A percentile compares a stretch with the other conserved stretches of the same genome.
Conservation (phyloP, 2,329 filamentous ascomycete species). For the Fusarium heterosporum region DNA sequence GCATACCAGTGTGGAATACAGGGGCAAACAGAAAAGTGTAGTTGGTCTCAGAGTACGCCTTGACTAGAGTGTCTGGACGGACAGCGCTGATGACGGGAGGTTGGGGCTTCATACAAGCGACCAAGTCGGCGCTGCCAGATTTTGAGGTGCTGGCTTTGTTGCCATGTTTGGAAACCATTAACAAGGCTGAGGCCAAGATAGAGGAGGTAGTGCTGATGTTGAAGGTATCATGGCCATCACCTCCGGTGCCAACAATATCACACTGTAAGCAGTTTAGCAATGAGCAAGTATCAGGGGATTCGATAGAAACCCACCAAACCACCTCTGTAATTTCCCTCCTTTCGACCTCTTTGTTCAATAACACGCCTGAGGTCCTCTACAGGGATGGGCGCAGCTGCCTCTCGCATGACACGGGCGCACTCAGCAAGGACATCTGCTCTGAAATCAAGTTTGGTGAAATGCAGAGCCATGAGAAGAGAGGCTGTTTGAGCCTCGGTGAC, state of each 20-base stretch:
- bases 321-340: slow-evolving; percentile 81
- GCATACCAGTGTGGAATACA: slow-evolving; percentile 96
- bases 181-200: slow-evolving; percentile 86
- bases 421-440: slow-evolving; percentile 86
- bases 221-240: slow-evolving; percentile 97
- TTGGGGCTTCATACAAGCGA: slow-evolving; percentile 78
- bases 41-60: slow-evolving; percentile 83
- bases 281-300: not conserved
- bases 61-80: slow-evolving; percentile 74
- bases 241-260: slow-evolving; percentile 97
- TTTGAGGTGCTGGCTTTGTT: slow-evolving; percentile 96
- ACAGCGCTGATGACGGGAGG: slow-evolving; percentile 81
- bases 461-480: slow-evolving; percentile 87
- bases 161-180: slow-evolving; percentile 93
- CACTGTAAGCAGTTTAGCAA: slow-evolving; percentile 59
- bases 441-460: slow-evolving; percentile 89
- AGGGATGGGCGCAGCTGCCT: slow-evolving; percentile 80
- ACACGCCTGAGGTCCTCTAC: slow-evolving; percentile 69
- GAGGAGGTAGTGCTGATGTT: slow-evolving; percentile 97
- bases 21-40: slow-evolving; percentile 97
- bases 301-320: slow-evolving; percentile 74
- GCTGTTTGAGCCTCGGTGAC: slow-evolving; percentile 90
- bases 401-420: slow-evolving; percentile 86
- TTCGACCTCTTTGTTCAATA: slow-evolving; percentile 69
- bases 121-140: slow-evolving; percentile 92